Percentiles rank a stretch among this genome's conserved stretches.
Conservation (phyloP, 108 stramenopile genomes). For the Cylindrotheca closterium region DNA sequence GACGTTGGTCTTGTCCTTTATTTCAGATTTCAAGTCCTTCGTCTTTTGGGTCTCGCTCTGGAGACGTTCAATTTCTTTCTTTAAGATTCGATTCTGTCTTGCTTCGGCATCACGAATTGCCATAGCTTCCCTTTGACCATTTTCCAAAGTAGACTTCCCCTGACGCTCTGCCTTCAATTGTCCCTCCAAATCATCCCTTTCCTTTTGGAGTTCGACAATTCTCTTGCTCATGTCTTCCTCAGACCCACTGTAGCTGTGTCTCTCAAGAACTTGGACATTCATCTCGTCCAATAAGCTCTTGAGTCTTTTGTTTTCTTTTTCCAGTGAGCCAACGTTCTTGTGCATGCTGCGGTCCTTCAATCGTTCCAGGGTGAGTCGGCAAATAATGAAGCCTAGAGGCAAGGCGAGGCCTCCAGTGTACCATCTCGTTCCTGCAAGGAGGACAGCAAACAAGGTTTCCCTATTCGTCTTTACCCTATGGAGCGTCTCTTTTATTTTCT, state of each 20-base stretch:
- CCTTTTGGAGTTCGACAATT: neutral
- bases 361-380: neutral
- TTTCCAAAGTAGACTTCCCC: neutral
- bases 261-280: neutral
- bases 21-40: neutral
- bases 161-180: neutral
- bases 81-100: neutral
- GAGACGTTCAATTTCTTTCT: neutral
- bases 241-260: neutral
- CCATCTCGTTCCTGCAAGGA: neutral
- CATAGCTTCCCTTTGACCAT: neutral
- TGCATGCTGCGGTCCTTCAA: neutral
- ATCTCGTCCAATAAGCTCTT: neutral
- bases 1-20: neutral
- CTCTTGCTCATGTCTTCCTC: neutral
- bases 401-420: neutral
- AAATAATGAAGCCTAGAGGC: neutral
- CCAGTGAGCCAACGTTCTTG: neutral
- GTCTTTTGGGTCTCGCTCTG: neutral
- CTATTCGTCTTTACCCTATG: neutral
- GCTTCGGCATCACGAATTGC: neutral
- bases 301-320: neutral
- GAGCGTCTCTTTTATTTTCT: neutral
- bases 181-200: neutral
- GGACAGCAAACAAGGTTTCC: neutral